Conservation (phyloP, 2,329 filamentous ascomycete species). For the Lachnellula subtilissima region DNA sequence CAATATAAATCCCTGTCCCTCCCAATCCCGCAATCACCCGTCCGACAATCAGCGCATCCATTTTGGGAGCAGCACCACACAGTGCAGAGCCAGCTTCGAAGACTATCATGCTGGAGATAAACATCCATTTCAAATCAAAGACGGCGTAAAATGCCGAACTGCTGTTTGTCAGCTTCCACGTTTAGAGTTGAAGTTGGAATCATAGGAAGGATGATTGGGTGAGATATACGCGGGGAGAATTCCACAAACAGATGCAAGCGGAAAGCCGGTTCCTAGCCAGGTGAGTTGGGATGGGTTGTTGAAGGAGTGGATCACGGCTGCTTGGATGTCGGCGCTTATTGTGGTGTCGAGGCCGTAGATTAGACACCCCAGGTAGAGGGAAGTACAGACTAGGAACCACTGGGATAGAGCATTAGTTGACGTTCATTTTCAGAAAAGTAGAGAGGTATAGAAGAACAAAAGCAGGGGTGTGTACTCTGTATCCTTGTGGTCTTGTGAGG, state of each 20-base stretch:
- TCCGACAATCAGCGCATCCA: slow-evolving; percentile 41
- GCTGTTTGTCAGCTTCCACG: no score
- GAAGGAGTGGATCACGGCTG: slow-evolving; percentile 34
- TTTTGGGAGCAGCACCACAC: slow-evolving; percentile 27
- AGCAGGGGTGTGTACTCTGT: no score
- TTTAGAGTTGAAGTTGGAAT: background rate
- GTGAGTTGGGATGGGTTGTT: slow-evolving; percentile 35
- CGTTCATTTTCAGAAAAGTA: no score
- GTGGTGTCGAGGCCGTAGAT: background rate
- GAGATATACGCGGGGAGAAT: slow-evolving; percentile 26
- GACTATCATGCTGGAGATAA: slow-evolving; percentile 13
- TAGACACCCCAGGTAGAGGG: background rate
- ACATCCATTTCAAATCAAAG: slow-evolving; percentile 22
- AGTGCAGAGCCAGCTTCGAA: slow-evolving; percentile 24
- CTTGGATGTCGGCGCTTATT: slow-evolving; percentile 38
- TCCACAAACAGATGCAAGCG: slow-evolving; percentile 26
- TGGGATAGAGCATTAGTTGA: no score
- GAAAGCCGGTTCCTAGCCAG: slow-evolving; percentile 39
- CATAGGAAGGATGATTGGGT: slow-evolving; percentile 9
- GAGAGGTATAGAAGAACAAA: no score
- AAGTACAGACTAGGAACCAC: background rate
- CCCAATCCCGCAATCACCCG: slow-evolving; percentile 39
- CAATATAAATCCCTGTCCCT: slow-evolving; percentile 17
- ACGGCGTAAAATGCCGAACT: slow-evolving; percentile 12
- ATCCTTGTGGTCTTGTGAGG: no score